Conservation (phyloP, 345 rosid species). For the Rhizophora mangle region DNA sequence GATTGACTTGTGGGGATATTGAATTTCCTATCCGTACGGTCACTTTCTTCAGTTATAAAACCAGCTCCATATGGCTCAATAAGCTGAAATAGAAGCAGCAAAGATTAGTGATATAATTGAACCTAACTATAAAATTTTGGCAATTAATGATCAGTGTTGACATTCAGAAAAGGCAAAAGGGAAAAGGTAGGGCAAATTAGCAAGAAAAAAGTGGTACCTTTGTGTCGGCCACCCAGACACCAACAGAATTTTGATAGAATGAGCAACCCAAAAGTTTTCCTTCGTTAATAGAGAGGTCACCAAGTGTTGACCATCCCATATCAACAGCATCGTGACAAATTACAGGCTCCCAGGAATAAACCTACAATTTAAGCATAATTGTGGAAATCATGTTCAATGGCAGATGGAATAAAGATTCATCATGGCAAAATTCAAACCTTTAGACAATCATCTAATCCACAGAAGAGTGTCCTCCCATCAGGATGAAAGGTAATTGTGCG, state of each 20-base stretch:
- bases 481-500: conserved; percentile 72
- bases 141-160: background rate
- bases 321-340: conserved; percentile 78
- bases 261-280: conserved; percentile 91
- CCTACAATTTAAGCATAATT: conserved; percentile 48
- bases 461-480: conserved; percentile 85
- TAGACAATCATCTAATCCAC: conserved; percentile 80
- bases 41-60: conserved; percentile 39
- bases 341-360: conserved; percentile 98
- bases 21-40: conserved; percentile 42
- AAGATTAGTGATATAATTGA: background rate
- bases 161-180: background rate
- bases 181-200: background rate
- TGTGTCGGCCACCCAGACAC: conserved; percentile 85
- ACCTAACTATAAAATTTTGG: background rate
- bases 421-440: conserved; percentile 55
- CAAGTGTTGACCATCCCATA: conserved; percentile 92
- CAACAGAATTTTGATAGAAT: conserved; percentile 69
- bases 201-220: conserved; percentile 40
- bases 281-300: conserved; percentile 81
- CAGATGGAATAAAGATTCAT: conserved; percentile 1
- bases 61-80: conserved; percentile 74
- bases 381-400: conserved; percentile 8
- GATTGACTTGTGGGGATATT: conserved; percentile 42
- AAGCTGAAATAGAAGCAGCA: conserved; percentile 43